Evolutionary conservation across 148 eudicot species (phyloP).

Genomic region (Amaranthus cruentus): DNA sequence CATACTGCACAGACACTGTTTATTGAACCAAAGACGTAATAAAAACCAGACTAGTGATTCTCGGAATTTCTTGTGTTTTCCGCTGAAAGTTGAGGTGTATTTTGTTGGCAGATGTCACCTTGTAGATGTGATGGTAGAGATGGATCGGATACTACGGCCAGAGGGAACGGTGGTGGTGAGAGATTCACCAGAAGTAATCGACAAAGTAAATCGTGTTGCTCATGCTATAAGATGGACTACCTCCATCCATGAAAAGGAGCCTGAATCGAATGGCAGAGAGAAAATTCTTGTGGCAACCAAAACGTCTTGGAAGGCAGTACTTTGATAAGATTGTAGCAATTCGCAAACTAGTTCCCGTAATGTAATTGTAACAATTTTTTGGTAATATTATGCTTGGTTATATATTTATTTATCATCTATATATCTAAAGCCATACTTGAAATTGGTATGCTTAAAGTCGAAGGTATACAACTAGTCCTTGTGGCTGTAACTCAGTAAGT

Average conservation of each 20-base stretch:
- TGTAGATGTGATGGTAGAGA: slow-evolving; percentile 92
- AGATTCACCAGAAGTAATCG: slow-evolving; percentile 73
- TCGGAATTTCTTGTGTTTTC: neutral
- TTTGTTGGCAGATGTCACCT: slow-evolving; percentile 66
- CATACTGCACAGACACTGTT: too few relatives aligned
- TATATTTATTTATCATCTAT: slow-evolving; percentile 8
- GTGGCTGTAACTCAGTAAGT: too few relatives aligned
- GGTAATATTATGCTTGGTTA: slow-evolving; percentile 13
- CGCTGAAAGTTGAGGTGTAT: neutral
- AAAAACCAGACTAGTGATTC: too few relatives aligned
- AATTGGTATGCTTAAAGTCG: neutral
- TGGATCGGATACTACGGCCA: slow-evolving; percentile 87
- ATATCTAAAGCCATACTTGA: slow-evolving; percentile 10
- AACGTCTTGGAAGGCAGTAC: slow-evolving; percentile 43
- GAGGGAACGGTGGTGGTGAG: slow-evolving; percentile 86
- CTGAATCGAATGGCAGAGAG: slow-evolving; percentile 71
- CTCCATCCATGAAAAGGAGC: slow-evolving; percentile 68
- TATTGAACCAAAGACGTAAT: too few relatives aligned
- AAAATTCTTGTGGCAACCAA: slow-evolving; percentile 82
- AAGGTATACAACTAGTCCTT: too few relatives aligned
- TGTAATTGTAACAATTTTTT: slow-evolving; percentile 22
- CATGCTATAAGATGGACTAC: slow-evolving; percentile 66
- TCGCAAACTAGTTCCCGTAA: slow-evolving; percentile 8
- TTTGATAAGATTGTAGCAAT: slow-evolving; percentile 4
- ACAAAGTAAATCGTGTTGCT: slow-evolving; percentile 66